A percentile compares a stretch with the other conserved stretches of the same genome.
These are phyloP conservation scores for Limtongia smithiae DNA, from an alignment of 805 yeast genomes.

Conservation along the genomic window DNA sequence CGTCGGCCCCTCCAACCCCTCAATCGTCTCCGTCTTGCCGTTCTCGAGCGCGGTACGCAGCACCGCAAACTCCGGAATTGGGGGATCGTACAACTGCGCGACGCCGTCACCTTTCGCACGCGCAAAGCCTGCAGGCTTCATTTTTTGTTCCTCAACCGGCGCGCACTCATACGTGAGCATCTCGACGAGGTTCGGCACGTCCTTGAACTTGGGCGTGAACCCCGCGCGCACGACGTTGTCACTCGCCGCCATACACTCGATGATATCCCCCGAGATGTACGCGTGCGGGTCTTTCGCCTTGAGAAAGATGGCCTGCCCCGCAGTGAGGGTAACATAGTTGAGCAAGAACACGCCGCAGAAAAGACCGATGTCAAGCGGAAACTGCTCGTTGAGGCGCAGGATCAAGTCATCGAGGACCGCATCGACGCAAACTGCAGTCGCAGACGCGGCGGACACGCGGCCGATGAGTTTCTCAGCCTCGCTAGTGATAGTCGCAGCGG, in stretches of 20 bases:
- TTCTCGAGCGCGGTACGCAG: constrained; percentile 66
- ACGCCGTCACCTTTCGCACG: constrained; percentile 38
- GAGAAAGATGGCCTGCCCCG: constrained; percentile 95
- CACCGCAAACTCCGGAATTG: constrained; percentile 95
- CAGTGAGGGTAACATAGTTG: constrained; percentile 74
- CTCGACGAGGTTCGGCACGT: constrained; percentile 80
- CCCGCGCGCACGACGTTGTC: constrained; percentile 99
- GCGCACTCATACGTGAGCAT: constrained; percentile 89
- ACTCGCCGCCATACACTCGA: constrained; percentile 99
- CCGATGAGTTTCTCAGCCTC: constrained; percentile 63
- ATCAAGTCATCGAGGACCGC: constrained; percentile 66
- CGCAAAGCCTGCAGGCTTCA: constrained; percentile 59
- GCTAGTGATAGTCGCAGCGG: constrained; percentile 53
- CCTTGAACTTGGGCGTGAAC: constrained; percentile 98
- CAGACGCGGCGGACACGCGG: constrained; percentile 63
- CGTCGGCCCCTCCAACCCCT: constrained; percentile 79
- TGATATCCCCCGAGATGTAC: constrained; percentile 92
- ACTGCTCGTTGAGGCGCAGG: constrained; percentile 75
- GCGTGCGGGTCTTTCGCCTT: constrained; percentile 99
- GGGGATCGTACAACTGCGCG: constrained; percentile 74
- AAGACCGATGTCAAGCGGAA: constrained; percentile 89
- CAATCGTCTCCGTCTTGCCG: constrained; percentile 51
- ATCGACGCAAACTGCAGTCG: constrained; percentile 46
- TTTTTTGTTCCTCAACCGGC: constrained; percentile 88
- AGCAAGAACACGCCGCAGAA: constrained; percentile 93